phyloP scores from a whole-genome alignment of 2,329 filamentous ascomycete genomes.

The Fusarium coicis region DNA sequence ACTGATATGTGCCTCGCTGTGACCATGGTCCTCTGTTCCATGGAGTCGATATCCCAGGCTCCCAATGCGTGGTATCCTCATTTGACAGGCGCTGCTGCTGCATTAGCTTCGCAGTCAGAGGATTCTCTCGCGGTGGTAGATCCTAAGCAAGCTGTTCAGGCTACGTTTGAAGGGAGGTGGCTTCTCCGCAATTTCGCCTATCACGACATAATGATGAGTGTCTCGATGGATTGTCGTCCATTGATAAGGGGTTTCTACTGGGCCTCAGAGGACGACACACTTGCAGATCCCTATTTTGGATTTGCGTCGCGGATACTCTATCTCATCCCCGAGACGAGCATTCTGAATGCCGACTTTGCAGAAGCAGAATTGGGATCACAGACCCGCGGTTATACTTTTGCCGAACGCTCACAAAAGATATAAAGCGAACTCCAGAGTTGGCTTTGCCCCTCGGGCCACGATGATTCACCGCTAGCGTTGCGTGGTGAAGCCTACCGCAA shows the following conservation, averaged over 20 bases:
- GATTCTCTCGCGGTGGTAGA: background rate
- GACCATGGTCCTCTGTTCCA: conserved; percentile 39
- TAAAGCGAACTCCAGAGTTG: background rate
- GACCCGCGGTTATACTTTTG: background rate
- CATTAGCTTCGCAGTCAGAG: background rate
- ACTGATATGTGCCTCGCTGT: conserved; percentile 36
- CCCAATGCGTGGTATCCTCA: conserved; percentile 35
- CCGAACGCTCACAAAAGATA: background rate
- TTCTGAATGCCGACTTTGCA: background rate
- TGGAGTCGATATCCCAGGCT: conserved; percentile 36
- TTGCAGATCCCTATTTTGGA: background rate
- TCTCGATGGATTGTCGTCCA: conserved; percentile 9
- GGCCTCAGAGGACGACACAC: background rate
- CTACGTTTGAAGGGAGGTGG: conserved; percentile 32
- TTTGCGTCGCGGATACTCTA: background rate
- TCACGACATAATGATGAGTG: conserved; percentile 27
- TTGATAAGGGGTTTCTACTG: background rate
- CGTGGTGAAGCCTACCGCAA: background rate
- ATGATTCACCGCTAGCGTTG: background rate
- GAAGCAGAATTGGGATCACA: background rate
- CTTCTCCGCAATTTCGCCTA: conserved; percentile 35
- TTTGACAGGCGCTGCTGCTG: conserved; percentile 27
- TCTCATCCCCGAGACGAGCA: background rate
- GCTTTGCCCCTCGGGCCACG: background rate
- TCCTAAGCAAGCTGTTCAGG: background rate